Conservation (phyloP, 305 asterid genomes). For the Galium porrigens region DNA sequence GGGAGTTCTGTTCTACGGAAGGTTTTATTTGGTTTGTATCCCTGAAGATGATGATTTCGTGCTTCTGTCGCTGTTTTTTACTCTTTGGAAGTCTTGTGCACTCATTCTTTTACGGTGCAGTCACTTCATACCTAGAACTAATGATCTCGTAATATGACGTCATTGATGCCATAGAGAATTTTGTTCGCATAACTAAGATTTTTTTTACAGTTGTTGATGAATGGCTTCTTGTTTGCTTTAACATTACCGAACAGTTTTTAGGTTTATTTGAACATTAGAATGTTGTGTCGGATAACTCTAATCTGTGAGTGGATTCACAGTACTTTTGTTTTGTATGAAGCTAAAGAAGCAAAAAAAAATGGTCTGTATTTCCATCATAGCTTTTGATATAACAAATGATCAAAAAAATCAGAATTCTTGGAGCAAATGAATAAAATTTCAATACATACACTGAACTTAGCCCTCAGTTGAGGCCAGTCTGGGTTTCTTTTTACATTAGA, state of each 20-base stretch:
- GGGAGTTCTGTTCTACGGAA: too few relatives aligned
- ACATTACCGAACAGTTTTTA: neutral
- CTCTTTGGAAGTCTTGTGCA: neutral
- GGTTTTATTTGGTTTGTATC: neutral
- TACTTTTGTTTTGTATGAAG: neutral
- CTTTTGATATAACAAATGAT: neutral
- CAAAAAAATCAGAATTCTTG: neutral
- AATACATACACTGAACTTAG: too few relatives aligned
- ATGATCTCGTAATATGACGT: too few relatives aligned
- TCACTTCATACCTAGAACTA: too few relatives aligned
- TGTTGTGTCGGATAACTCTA: neutral
- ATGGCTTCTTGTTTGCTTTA: neutral
- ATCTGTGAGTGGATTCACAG: neutral
- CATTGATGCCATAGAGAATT: too few relatives aligned
- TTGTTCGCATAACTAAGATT: too few relatives aligned
- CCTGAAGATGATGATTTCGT: neutral
- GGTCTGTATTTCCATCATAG: neutral
- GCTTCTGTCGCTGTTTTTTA: neutral
- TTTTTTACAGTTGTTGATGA: neutral
- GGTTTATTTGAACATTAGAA: neutral
- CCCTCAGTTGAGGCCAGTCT: too few relatives aligned
- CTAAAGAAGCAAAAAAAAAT: neutral
- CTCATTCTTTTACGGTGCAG: too few relatives aligned
- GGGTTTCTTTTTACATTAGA: neutral
- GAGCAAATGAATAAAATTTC: neutral